Percentiles rank a stretch among this genome's conserved stretches.
These are phyloP conservation scores for Rhodotorula graminis DNA, from an alignment of 768 basidiomycete genomes.

Conservation along the genomic window DNA sequence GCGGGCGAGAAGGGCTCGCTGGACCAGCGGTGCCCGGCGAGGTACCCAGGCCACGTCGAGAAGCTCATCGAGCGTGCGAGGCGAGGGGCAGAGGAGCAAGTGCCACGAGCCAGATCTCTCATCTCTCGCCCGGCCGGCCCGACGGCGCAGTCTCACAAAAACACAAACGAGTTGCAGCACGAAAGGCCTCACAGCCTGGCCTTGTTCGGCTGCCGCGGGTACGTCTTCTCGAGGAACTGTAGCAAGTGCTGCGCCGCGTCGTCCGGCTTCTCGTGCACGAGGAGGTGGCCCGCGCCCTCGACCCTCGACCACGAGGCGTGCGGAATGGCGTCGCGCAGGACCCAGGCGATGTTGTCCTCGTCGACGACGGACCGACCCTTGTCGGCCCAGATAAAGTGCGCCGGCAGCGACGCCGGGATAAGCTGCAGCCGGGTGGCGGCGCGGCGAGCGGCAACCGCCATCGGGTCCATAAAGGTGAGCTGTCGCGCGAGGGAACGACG, in stretches of 20 bases:
- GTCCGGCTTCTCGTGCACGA: slow-evolving; percentile 41
- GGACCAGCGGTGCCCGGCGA: slow-evolving; percentile 4
- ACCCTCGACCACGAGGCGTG: slow-evolving; percentile 30
- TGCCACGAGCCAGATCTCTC: too few relatives aligned
- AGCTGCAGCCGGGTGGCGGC: slow-evolving; percentile 30
- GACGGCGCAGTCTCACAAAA: background rate
- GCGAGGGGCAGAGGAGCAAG: too few relatives aligned
- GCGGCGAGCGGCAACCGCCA: slow-evolving; percentile 24
- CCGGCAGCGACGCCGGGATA: slow-evolving; percentile 31
- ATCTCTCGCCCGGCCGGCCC: background rate
- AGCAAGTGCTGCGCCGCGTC: slow-evolving; percentile 31
- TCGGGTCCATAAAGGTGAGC: slow-evolving; percentile 40
- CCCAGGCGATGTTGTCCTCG: slow-evolving; percentile 5
- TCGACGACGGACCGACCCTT: slow-evolving; percentile 28
- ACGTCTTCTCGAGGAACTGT: slow-evolving; percentile 18
- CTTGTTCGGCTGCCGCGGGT: background rate
- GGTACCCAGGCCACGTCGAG: slow-evolving; percentile 26
- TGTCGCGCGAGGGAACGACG: background rate
- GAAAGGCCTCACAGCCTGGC: slow-evolving; percentile 3
- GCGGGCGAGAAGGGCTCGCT: background rate
- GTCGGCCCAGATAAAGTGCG: slow-evolving; percentile 40
- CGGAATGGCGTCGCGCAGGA: slow-evolving; percentile 4
- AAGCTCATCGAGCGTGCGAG: background rate
- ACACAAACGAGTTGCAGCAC: background rate
- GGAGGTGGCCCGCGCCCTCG: slow-evolving; percentile 37